A percentile compares a stretch with the other conserved stretches of the same genome.
Evolutionary conservation across 2,329 filamentous ascomycete species (phyloP).

Genomic region (Massarina eburnea): DNA sequence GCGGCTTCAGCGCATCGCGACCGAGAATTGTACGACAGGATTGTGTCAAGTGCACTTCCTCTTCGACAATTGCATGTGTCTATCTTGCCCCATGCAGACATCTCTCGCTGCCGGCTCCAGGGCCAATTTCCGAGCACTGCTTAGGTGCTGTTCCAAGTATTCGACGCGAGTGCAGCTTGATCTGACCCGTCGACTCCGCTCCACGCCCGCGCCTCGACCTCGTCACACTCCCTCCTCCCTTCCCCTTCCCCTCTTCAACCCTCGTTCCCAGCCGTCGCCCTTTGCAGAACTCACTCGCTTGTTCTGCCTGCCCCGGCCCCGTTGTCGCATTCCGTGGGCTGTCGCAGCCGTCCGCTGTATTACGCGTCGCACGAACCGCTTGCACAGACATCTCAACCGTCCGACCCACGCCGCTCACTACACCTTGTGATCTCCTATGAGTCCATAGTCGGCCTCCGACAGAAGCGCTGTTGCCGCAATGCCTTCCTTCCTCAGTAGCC

Average conservation of each 20-base stretch:
- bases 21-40: background rate
- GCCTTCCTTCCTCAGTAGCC: slow-evolving; percentile 70
- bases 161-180: background rate
- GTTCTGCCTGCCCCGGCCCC: slow-evolving; percentile 17
- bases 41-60: background rate
- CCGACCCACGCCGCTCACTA: slow-evolving; percentile 1
- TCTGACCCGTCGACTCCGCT: slow-evolving; percentile 14
- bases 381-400: slow-evolving; percentile 1
- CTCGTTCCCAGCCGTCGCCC: background rate
- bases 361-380: slow-evolving; percentile 26
- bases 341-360: slow-evolving; percentile 20
- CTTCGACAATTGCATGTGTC: background rate
- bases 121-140: background rate
- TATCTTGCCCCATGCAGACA: background rate
- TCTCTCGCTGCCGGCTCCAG: background rate
- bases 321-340: slow-evolving; percentile 19
- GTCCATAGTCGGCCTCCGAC: slow-evolving; percentile 1
- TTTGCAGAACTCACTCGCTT: slow-evolving; percentile 20
- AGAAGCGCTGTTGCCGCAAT: slow-evolving; percentile 26
- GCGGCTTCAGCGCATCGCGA: background rate
- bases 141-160: background rate
- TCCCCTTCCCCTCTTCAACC: background rate
- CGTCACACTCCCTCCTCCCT: background rate
- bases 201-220: background rate
- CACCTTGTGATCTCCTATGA: slow-evolving; percentile 3